These are phyloP conservation scores for Stephania cephalantha DNA, from an alignment of 164 flowering plant genomes.

Conservation along the genomic window DNA sequence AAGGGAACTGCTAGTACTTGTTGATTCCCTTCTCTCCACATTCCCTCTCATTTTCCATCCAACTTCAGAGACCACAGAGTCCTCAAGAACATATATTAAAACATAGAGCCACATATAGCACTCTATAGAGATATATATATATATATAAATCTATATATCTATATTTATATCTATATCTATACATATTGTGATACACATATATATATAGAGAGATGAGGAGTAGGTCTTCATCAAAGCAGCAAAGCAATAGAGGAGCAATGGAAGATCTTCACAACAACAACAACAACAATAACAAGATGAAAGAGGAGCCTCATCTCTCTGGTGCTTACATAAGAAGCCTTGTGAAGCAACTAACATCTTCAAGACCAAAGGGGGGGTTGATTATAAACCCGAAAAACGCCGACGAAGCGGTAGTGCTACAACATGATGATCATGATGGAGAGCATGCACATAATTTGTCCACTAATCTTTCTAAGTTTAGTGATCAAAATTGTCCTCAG, in stretches of 20 bases:
- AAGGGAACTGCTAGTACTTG: constrained; percentile 22
- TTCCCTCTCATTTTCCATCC: constrained; percentile 12
- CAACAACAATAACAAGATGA: constrained; percentile 13
- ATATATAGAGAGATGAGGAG: constrained; percentile 21
- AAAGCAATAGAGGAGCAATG: constrained; percentile 15
- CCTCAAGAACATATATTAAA: neutral
- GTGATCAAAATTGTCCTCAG: constrained; percentile 18
- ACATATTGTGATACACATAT: too few species aligned
- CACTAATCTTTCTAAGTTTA: constrained; percentile 19
- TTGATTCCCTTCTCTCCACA: constrained; percentile 10
- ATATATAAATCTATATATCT: too few species aligned
- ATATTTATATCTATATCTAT: too few species aligned
- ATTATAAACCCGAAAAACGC: constrained; percentile 25
- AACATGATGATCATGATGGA: constrained; percentile 10
- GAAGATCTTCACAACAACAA: constrained; percentile 10
- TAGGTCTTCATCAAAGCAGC: constrained; percentile 27
- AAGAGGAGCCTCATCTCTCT: constrained; percentile 47
- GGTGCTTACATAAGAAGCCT: constrained; percentile 85
- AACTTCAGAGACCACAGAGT: neutral
- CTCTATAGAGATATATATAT: too few species aligned
- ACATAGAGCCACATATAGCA: neutral
- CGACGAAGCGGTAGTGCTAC: too few species aligned
- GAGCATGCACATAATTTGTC: constrained; percentile 20
- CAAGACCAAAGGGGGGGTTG: constrained; percentile 46
- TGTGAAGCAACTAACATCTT: constrained; percentile 73